Conservation (phyloP, 768 basidiomycete species). For the Psilocybe subaeruginosa region DNA sequence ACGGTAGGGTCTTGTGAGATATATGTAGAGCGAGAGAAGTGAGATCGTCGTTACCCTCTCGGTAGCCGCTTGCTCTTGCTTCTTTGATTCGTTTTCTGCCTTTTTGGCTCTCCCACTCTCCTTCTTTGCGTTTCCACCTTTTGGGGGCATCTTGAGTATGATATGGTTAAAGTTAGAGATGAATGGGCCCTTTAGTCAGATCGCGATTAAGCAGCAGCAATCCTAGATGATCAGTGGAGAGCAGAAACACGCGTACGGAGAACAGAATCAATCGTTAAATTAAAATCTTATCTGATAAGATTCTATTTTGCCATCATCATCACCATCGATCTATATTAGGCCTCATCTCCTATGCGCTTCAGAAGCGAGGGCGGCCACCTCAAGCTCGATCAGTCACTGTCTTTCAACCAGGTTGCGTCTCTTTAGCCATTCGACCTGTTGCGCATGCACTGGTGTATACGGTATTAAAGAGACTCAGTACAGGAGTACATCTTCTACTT, state of each 20-base stretch:
- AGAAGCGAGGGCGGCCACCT: not conserved
- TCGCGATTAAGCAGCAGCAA: not conserved
- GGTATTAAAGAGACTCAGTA: not conserved
- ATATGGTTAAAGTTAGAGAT: not conserved
- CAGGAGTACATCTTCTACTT: not conserved
- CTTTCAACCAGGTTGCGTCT: constrained; percentile 1
- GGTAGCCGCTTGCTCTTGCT: constrained; percentile 59
- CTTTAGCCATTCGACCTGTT: constrained; percentile 20
- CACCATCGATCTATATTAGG: not conserved
- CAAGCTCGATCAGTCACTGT: not conserved
- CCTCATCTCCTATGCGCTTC: not conserved
- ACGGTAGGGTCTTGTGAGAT: constrained; percentile 11
- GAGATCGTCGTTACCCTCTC: constrained; percentile 50
- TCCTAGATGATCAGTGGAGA: not conserved
- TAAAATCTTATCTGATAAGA: constrained; percentile 8
- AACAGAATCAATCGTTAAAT: not conserved
- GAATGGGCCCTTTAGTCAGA: not conserved
- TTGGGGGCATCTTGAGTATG: constrained; percentile 69
- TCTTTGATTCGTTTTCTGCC: constrained; percentile 87
- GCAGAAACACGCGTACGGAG: not conserved
- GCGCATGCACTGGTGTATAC: not conserved
- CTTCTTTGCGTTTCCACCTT: constrained; percentile 90
- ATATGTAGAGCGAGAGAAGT: no score
- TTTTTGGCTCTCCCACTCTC: constrained; percentile 90
- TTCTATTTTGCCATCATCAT: not conserved